Conservation (phyloP, 257 asterid species). For the Nicotiana sylvestris region DNA sequence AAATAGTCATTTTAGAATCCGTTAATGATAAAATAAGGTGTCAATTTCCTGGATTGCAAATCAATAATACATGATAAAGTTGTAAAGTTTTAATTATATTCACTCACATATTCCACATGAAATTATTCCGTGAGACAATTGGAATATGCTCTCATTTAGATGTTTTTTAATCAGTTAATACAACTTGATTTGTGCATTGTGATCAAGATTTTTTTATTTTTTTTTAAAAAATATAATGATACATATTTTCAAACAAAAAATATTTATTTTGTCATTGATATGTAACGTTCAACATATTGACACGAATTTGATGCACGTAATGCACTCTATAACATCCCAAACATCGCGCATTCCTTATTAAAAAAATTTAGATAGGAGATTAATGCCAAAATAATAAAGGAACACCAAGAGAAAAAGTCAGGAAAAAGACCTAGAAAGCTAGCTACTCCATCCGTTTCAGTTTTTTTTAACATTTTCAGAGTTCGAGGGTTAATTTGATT, state of each 20-base stretch:
- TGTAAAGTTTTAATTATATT: neutral
- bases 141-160: neutral
- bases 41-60: conserved; percentile 14
- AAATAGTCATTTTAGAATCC: conserved; percentile 26
- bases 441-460: no score
- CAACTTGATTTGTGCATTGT: neutral
- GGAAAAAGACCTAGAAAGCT: no score
- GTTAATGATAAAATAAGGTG: conserved; percentile 22
- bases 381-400: no score
- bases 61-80: conserved; percentile 6
- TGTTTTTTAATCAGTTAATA: neutral
- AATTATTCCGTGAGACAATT: neutral
- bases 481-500: no score
- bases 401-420: no score
- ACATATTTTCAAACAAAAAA: no score
- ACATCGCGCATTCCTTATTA: neutral
- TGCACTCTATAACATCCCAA: neutral
- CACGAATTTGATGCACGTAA: neutral
- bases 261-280: neutral
- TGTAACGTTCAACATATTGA: neutral
- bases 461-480: no score
- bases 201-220: neutral
- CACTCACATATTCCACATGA: neutral
- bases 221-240: no score
- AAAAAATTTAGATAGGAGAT: no score